phyloP scores from a whole-genome alignment of 192 early-diverging fungal genomes.

The Coemansia sp. region DNA sequence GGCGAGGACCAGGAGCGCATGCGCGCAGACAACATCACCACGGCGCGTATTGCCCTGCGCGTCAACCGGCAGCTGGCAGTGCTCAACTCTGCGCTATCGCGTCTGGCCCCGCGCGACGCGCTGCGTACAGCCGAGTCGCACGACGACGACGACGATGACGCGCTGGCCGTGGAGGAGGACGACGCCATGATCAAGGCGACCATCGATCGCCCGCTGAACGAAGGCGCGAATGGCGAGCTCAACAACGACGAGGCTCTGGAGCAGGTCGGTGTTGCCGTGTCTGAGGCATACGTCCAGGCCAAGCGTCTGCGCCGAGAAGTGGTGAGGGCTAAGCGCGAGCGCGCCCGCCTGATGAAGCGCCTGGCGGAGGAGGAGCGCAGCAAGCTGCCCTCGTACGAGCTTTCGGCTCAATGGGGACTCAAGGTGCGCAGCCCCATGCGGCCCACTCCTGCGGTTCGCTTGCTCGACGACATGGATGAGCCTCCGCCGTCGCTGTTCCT shows the following conservation, averaged over 20 bases:
- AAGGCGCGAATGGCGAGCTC: constrained; percentile 8
- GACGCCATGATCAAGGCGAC: constrained; percentile 43
- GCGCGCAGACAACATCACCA: constrained; percentile 34
- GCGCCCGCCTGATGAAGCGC: constrained; percentile 41
- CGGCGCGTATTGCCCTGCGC: constrained; percentile 30
- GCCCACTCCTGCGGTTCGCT: constrained; percentile 15
- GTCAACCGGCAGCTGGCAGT: constrained; percentile 42
- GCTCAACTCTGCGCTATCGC: constrained; percentile 24
- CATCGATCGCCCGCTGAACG: constrained; percentile 36
- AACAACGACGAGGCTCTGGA: constrained; percentile 37
- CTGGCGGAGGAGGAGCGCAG: constrained; percentile 34
- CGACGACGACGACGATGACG: constrained; percentile 30
- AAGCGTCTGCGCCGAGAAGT: constrained; percentile 35
- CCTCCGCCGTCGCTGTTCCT: constrained; percentile 42
- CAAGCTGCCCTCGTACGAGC: constrained; percentile 48
- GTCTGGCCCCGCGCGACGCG: constrained; percentile 18
- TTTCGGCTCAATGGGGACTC: constrained; percentile 40
- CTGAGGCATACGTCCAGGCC: constrained; percentile 26
- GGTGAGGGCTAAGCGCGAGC: constrained; percentile 26
- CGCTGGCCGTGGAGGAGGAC: constrained; percentile 35
- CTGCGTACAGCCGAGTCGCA: constrained; percentile 7
- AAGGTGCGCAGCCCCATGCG: constrained; percentile 35
- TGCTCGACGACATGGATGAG: constrained; percentile 14
- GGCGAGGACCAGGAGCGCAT: constrained; percentile 47
- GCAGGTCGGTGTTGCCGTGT: constrained; percentile 29